These are phyloP conservation scores for Kwoniella europaea DNA, from an alignment of 768 basidiomycete species.

Conservation along the genomic window DNA sequence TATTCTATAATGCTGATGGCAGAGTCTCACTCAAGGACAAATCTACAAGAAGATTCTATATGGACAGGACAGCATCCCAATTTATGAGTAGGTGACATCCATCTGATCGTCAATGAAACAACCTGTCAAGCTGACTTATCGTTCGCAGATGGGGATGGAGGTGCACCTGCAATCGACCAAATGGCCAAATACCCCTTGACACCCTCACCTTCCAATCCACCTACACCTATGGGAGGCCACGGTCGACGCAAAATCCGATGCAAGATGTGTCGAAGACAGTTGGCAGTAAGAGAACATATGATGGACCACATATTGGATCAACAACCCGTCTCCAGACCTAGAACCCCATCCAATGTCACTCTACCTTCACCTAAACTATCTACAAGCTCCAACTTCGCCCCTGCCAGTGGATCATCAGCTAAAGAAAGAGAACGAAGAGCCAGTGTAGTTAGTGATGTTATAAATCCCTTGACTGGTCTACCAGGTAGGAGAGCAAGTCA, in stretches of 20 bases:
- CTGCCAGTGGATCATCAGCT: conserved; percentile 1
- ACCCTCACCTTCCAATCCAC: conserved; percentile 67
- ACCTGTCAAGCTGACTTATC: not conserved
- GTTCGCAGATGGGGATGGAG: conserved; percentile 70
- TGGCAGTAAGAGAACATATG: conserved; percentile 92
- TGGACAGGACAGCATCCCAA: conserved; percentile 74
- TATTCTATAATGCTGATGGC: conserved; percentile 76
- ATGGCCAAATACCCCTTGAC: conserved; percentile 75
- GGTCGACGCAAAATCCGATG: conserved; percentile 77
- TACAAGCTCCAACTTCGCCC: conserved; percentile 7
- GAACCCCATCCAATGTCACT: conserved; percentile 48
- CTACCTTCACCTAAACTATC: conserved; percentile 41
- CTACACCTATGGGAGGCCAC: conserved; percentile 65
- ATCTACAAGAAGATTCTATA: conserved; percentile 77
- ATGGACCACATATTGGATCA: conserved; percentile 69
- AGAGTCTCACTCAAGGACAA: conserved; percentile 71
- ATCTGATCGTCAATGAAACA: not conserved
- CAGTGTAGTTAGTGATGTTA: conserved; percentile 45
- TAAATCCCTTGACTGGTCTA: conserved; percentile 50
- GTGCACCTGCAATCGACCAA: conserved; percentile 69
- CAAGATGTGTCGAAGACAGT: conserved; percentile 86
- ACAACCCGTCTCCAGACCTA: conserved; percentile 47
- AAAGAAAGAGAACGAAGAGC: conserved; percentile 15
- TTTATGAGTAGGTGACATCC: conserved; percentile 72
- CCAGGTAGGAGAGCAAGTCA: conserved; percentile 39